Evolutionary conservation across 805 yeast genomes (phyloP).

Genomic region (Sugiyamaella chiloensis): DNA sequence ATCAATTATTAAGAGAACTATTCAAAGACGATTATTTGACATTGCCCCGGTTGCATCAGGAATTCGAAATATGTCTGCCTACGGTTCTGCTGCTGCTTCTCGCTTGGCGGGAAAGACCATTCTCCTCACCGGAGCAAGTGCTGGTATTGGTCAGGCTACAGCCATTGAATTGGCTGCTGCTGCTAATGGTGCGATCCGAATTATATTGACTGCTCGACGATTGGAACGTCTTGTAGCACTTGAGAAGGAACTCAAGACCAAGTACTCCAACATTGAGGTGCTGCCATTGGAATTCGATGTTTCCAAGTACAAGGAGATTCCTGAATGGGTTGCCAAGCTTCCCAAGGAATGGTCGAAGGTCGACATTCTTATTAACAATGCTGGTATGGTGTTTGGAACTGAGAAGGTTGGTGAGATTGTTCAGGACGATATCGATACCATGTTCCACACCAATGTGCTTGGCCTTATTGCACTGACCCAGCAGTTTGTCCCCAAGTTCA

Average conservation of each 20-base stretch:
- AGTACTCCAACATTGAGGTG: conserved; percentile 49
- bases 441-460: conserved; percentile 84
- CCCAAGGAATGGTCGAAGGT: conserved; percentile 55
- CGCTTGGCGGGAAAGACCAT: conserved; percentile 76
- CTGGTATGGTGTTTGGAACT: conserved; percentile 69
- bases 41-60: background rate
- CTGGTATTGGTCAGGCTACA: conserved; percentile 93
- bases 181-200: conserved; percentile 64
- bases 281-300: conserved; percentile 54
- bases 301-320: conserved; percentile 48
- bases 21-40: background rate
- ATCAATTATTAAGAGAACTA: background rate
- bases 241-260: conserved; percentile 43
- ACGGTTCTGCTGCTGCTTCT: conserved; percentile 71
- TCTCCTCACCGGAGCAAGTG: conserved; percentile 92
- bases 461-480: conserved; percentile 86
- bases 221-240: conserved; percentile 53
- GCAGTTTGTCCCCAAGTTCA: conserved; percentile 67
- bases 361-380: conserved; percentile 64
- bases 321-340: conserved; percentile 49
- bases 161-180: conserved; percentile 83
- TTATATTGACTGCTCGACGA: conserved; percentile 79
- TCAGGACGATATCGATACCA: conserved; percentile 61
- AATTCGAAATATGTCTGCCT: conserved; percentile 41
- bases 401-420: conserved; percentile 70